These are phyloP conservation scores for Colletotrichum costaricense DNA, from an alignment of 2,329 filamentous ascomycete species.

Conservation along the genomic window DNA sequence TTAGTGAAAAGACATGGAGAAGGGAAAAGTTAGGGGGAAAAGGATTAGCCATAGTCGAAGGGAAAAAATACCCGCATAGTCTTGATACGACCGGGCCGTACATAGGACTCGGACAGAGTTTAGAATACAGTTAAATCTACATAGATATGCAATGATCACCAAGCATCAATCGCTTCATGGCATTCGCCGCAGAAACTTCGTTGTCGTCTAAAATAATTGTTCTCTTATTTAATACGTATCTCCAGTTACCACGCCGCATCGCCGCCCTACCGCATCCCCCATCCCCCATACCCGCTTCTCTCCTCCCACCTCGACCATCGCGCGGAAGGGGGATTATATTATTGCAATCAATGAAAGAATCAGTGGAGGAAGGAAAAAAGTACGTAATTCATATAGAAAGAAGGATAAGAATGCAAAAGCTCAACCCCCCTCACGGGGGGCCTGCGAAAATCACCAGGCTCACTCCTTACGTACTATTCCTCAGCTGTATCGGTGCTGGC, in stretches of 20 bases:
- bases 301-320: conserved; percentile 57
- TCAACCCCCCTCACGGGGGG: too few species aligned
- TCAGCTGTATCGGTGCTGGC: too few species aligned
- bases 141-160: background rate
- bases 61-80: background rate
- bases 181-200: background rate
- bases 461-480: too few species aligned
- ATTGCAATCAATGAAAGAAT: too few species aligned
- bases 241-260: conserved; percentile 12
- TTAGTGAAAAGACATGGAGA: background rate
- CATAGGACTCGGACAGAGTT: background rate
- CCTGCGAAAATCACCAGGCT: too few species aligned
- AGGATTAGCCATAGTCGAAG: background rate
- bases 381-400: too few species aligned
- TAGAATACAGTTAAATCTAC: background rate
- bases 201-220: background rate
- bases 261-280: background rate
- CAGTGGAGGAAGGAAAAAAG: too few species aligned
- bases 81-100: background rate
- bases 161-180: background rate
- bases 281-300: background rate
- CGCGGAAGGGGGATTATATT: too few species aligned
- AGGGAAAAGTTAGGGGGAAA: background rate
- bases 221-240: background rate
- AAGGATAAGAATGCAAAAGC: too few species aligned